Percentiles rank a stretch among this genome's conserved stretches.
phyloP scores from a whole-genome alignment of 2,329 filamentous ascomycete species.

The Neonectria hederae region DNA sequence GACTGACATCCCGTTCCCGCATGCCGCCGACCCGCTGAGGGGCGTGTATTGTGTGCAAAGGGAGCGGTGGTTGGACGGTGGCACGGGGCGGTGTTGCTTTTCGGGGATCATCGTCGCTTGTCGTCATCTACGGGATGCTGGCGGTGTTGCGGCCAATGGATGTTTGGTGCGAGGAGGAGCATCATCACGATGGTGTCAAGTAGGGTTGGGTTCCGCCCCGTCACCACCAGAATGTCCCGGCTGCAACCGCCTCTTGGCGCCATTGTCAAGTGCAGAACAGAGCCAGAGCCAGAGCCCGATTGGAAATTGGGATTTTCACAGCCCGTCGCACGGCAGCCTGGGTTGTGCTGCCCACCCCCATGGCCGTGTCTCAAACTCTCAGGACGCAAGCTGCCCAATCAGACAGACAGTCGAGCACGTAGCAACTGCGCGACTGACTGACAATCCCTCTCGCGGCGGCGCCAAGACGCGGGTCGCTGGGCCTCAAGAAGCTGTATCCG shows the following conservation, averaged over 20 bases:
- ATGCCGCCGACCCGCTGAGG: slow-evolving; percentile 21
- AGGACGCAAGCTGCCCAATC: neutral
- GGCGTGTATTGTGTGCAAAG: slow-evolving; percentile 17
- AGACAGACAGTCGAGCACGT: neutral
- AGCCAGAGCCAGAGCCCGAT: too few species aligned
- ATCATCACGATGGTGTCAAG: neutral
- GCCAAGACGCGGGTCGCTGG: neutral
- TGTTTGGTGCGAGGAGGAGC: neutral
- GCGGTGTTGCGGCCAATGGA: slow-evolving; percentile 27
- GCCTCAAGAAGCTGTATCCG: neutral
- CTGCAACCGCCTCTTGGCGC: neutral
- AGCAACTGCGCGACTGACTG: too few species aligned
- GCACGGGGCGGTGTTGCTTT: slow-evolving; percentile 26
- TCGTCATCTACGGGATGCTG: too few species aligned
- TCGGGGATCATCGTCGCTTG: slow-evolving; percentile 33
- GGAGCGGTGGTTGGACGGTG: slow-evolving; percentile 32
- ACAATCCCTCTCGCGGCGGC: neutral
- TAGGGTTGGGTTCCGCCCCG: neutral
- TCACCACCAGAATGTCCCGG: neutral
- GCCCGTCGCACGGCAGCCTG: slow-evolving; percentile 14
- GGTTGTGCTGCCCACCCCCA: slow-evolving; percentile 1
- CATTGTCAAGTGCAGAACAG: neutral
- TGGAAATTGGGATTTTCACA: neutral
- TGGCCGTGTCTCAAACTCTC: slow-evolving; percentile 18
- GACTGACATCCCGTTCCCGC: slow-evolving; percentile 8